Base-by-base conservation (phyloP, 2,329 filamentous ascomycete species). In the Cladophialophora psammophila region DNA sequence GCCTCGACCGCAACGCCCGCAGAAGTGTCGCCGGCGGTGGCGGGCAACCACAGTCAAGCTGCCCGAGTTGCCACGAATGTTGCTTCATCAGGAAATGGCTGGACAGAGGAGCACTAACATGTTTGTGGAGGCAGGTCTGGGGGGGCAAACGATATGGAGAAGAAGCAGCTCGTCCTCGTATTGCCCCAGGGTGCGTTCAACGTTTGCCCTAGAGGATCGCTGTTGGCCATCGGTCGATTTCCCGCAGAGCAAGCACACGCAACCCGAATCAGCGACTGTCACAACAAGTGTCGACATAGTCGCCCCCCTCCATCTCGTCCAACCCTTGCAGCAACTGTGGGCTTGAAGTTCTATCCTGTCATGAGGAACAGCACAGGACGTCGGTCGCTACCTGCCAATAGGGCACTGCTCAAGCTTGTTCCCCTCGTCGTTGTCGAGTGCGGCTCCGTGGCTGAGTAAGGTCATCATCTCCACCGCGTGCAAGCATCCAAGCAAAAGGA, bases 401-500 rank as follows among this genome's bases (percentile, higher is more conserved):
- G 38, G 12, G 42, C 10, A 52, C 8, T 35, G 42, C n/a, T 35
- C 12, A 40, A 64, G 53, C 32, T n/a, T 9, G 8, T 34, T 38
- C 18, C 7, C 32, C 18, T 42, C 53, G 26, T 31, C n/a, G 58
- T 31, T 61, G 50, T 54, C 36, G 36, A 48, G 52, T 61, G 53
- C 57, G 56, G 52, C 42, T 62, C 50, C 59, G 35, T 62, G 61
- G 66, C 66, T 68, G 66, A 68, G 66, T 68, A 58, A 68, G 62
- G 62, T 68, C 66, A 68, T 68, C 62, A 63, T 63, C 45, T 63
- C 63, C 54, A 61, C 62, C 9, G 38, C 5, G 20, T 35, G 35
- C n/a, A 63, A 26, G 38, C 35, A 48, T n/a, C 31, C 20, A 13
- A 57, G n/a, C 60, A 68, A 65, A 65, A 68, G 66, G 66, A 65